Conservation (phyloP, 345 rosid species). For the Theobroma cacao region DNA sequence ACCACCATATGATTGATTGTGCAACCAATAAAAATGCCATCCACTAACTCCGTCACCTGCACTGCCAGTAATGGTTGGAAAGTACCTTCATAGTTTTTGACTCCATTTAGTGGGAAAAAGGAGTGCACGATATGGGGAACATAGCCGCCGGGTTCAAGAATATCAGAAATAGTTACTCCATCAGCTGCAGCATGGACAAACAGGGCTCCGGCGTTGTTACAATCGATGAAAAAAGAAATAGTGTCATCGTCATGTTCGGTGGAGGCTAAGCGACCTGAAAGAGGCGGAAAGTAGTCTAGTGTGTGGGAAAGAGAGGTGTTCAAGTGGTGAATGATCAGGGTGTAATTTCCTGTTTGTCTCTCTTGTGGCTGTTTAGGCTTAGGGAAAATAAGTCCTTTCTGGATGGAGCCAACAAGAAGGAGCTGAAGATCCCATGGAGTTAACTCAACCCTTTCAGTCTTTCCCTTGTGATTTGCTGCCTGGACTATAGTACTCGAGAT, state of each 20-base stretch:
- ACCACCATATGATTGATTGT: slow-evolving; percentile 35
- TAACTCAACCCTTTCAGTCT: not conserved
- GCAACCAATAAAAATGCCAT: slow-evolving; percentile 12
- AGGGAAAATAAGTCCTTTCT: slow-evolving; percentile 22
- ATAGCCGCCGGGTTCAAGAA: slow-evolving; percentile 18
- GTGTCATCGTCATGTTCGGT: not conserved
- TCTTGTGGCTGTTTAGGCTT: slow-evolving; percentile 15
- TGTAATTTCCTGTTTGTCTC: not conserved
- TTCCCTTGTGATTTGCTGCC: not conserved
- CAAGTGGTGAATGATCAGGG: slow-evolving; percentile 6
- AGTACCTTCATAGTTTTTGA: not conserved
- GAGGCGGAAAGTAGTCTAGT: slow-evolving; percentile 7
- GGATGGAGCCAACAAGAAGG: slow-evolving; percentile 14
- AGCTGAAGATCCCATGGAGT: slow-evolving; percentile 34
- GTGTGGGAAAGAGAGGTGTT: slow-evolving; percentile 19
- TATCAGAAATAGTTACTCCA: slow-evolving; percentile 20
- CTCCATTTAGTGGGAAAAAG: slow-evolving; percentile 17
- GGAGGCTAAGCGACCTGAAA: slow-evolving; percentile 5
- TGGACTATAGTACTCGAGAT: slow-evolving; percentile 7
- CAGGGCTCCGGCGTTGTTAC: slow-evolving; percentile 11
- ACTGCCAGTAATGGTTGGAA: not conserved
- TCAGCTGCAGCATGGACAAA: slow-evolving; percentile 39
- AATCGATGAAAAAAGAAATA: not conserved
- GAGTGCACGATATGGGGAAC: slow-evolving; percentile 21
- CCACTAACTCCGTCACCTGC: not conserved